Evolutionary conservation across 805 yeast species (phyloP), one percentile per base, ranked within the genome.

Genomic region (Hanseniaspora taiwanica): DNA sequence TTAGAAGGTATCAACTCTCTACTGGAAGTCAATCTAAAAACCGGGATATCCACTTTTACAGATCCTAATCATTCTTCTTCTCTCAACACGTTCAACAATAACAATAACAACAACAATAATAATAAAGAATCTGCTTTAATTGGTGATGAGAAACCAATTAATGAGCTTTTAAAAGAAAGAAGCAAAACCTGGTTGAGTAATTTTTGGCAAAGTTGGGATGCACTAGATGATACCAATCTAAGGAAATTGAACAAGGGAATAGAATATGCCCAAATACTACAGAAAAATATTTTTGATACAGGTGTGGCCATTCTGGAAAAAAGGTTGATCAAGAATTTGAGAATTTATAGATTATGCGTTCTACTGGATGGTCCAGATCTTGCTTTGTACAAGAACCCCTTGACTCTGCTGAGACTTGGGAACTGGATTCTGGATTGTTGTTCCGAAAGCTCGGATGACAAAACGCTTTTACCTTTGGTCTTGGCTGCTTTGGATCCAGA

Each of bases 231-330:
- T 42, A 52, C 66, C 20, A 72, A 73, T 40, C 46, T 52, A 9
- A 55, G 48, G 14, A 42, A 56, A 2, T 37, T 58, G 24, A 50
- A 48, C 12, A 49, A 45, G 17, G 98, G 98, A 2, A 61, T 87
- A n/a, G 75, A 73, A 27, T 75, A 76, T 48, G 96, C 97, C n/a
- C 83, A 83, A 53, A 54, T 66, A 21, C 74, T 84, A 44, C 98
- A 91, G 56, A 78, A 78, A 48, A 76, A 83, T 6, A 75, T 91
- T 2, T 91, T 89, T 53, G 71, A 78, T 38, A 82, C 95, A 1
- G 96, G 96, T 2, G 81, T 81, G 57, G 84, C 89, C n/a, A 69
- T 89, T 12, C 67, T 91, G 46, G 96, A 91, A 52, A 78, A 89
- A 50, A 74, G 78, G 46, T 66, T 80, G 52, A 72, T 89, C 40